phyloP scores from a whole-genome alignment of 2,329 filamentous ascomycete genomes.

The Plectosphaerella cucumerina region DNA sequence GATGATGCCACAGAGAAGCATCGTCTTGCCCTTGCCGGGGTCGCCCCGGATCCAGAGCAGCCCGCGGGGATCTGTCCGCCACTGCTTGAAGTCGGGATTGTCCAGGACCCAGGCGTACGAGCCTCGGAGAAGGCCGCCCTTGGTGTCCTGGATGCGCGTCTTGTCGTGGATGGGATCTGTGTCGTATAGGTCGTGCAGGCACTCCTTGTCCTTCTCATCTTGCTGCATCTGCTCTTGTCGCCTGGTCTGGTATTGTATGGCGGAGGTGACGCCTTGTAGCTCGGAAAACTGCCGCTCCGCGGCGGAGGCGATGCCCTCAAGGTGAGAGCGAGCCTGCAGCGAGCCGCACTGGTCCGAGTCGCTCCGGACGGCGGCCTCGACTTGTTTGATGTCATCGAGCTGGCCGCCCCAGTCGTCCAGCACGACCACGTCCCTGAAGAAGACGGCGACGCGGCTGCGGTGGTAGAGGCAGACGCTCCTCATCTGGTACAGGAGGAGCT shows the following conservation, averaged over 20 bases:
- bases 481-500: slow-evolving; percentile 34
- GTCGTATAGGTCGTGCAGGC: slow-evolving; percentile 15
- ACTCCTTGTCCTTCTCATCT: slow-evolving; percentile 11
- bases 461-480: slow-evolving; percentile 32
- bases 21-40: slow-evolving; percentile 33
- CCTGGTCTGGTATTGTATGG: slow-evolving; percentile 9
- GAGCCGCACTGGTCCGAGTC: slow-evolving; percentile 13
- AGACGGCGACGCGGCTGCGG: slow-evolving; percentile 18
- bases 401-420: slow-evolving; percentile 29
- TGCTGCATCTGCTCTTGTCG: slow-evolving; percentile 7
- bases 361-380: slow-evolving; percentile 16
- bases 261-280: slow-evolving; percentile 6
- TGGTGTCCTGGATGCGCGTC: slow-evolving; percentile 24
- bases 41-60: slow-evolving; percentile 28
- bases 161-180: slow-evolving; percentile 28
- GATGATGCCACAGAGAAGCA: slow-evolving; percentile 26
- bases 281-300: background rate
- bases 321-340: slow-evolving; percentile 5
- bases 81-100: slow-evolving; percentile 17
- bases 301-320: slow-evolving; percentile 9
- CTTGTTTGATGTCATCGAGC: slow-evolving; percentile 20
- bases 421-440: slow-evolving; percentile 23
- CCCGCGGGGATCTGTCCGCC: slow-evolving; percentile 17
- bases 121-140: slow-evolving; percentile 25
- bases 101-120: slow-evolving; percentile 30